Evolutionary conservation across 805 yeast genomes (phyloP), one percentile per base, ranked within the genome.

Genomic region (Ogataea zsoltii): DNA sequence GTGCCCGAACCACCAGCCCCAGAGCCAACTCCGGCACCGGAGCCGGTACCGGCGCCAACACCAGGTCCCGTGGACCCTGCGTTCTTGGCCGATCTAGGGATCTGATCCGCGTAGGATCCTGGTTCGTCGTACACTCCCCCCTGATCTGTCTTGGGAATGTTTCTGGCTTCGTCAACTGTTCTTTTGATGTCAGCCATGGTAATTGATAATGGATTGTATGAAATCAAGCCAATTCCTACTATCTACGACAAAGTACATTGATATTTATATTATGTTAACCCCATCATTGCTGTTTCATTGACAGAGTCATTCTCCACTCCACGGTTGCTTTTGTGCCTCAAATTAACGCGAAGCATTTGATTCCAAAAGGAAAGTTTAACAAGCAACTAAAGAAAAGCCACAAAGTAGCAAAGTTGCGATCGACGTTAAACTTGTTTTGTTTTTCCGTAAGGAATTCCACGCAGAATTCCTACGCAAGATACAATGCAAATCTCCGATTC

Each of bases 41-140:
- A 5, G 25, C 25, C 25, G 25, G 25, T 21, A 21, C 25, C 25
- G 25, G 25, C 25, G 9, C 25, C 25, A 9, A 9, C 25, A 21
- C 25, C 25, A 6, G 25, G 5, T 6, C 25, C 25, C 9, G 25
- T 9, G 9, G 25, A 21, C 5, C 25, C 25, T 21, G 9, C 25
- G 9, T 21, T 21, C 25, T 21, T 21, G 7, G 25, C 25, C 7
- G 41, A 31, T 18, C 42, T 29, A 30, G 42, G 42, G 21, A 21
- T 32, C 29, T 38, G 42, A 19, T 31, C 42, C 3, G 42, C 28
- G 29, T 30, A 38, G 12, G 36, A 33, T 3, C 42, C 42, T 6
- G 42, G 15, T 14, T 31, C 42, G 18, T 38, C 36, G 9, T 38
- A 30, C 2, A 31, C 4, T 7, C 35, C 42, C 30, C 35, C 42